Conservation (phyloP, 306 rosid species). For the Vigna nakashimae region DNA sequence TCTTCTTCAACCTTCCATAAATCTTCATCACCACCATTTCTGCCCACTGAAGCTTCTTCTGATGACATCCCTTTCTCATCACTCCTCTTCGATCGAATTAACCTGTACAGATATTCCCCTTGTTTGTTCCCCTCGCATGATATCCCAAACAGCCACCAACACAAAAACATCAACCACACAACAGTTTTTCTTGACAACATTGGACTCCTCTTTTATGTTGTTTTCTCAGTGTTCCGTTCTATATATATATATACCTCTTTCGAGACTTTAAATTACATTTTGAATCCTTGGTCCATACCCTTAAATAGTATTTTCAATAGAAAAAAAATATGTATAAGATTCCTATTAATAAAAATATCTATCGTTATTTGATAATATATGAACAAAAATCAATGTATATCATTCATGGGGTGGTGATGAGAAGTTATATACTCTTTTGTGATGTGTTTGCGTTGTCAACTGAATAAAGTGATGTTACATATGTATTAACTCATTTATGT, state of each 20-base stretch:
- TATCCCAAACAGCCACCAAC: constrained; percentile 19
- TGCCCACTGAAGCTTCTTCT: constrained; percentile 3
- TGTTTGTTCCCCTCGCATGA: constrained; percentile 43
- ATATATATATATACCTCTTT: not conserved
- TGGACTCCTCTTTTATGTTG: constrained; percentile 6
- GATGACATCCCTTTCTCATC: constrained; percentile 2
- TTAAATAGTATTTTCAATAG: too few species aligned
- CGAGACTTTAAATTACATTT: not conserved
- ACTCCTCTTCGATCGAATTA: constrained; percentile 37
- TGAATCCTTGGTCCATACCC: too few species aligned
- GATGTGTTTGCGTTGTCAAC: constrained; percentile 11
- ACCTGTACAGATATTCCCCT: constrained; percentile 40
- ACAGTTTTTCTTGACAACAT: constrained; percentile 16
- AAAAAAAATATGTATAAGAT: too few species aligned
- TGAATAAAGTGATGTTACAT: constrained; percentile 4
- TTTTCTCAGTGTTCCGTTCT: not conserved
- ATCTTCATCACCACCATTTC: not conserved
- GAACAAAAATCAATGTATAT: too few species aligned
- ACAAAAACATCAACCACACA: constrained; percentile 21
- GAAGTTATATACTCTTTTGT: not conserved
- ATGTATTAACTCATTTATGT: not conserved
- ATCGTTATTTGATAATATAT: too few species aligned
- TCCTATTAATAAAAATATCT: too few species aligned
- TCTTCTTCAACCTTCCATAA: constrained; percentile 27
- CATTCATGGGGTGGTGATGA: not conserved